Conservation (phyloP, 768 basidiomycete species). For the Lyophyllum shimeji region DNA sequence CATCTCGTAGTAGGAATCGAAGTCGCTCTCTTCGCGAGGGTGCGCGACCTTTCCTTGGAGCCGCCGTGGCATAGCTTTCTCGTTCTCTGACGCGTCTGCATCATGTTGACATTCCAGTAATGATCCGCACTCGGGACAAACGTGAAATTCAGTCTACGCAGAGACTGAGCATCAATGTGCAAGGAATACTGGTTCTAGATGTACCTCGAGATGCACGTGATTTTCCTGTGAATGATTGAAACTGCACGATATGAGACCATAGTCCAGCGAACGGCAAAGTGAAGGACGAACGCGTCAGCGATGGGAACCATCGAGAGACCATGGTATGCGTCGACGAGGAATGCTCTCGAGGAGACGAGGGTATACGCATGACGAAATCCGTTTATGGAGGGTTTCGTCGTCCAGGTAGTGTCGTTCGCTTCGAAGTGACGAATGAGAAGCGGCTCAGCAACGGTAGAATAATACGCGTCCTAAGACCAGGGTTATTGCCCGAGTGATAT, state of each 20-base stretch:
- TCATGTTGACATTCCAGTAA: conserved; percentile 70
- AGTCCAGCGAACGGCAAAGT: conserved; percentile 9
- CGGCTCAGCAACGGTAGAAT: conserved; percentile 31
- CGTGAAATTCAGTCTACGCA: conserved; percentile 65
- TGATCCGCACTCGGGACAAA: conserved; percentile 73
- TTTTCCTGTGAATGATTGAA: conserved; percentile 75
- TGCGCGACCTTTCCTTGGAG: not conserved
- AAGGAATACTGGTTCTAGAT: not conserved
- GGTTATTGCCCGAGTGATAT: not conserved
- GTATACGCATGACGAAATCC: conserved; percentile 55
- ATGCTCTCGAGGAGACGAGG: conserved; percentile 80
- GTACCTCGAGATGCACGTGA: conserved; percentile 73
- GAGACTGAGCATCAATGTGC: not conserved
- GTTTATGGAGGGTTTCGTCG: conserved; percentile 24
- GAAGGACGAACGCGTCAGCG: conserved; percentile 67
- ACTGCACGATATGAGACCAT: conserved; percentile 33
- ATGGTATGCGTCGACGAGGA: conserved; percentile 81
- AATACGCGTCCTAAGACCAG: conserved; percentile 28
- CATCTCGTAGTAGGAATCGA: conserved; percentile 62
- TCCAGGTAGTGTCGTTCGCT: conserved; percentile 5
- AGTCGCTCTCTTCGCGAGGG: conserved; percentile 8
- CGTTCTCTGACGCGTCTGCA: conserved; percentile 24
- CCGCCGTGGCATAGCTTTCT: not conserved
- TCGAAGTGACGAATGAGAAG: conserved; percentile 24
- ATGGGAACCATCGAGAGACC: conserved; percentile 82